These are phyloP conservation scores for Pythium plurisporium DNA, from an alignment of 352 stramenopile species.

Conservation along the genomic window DNA sequence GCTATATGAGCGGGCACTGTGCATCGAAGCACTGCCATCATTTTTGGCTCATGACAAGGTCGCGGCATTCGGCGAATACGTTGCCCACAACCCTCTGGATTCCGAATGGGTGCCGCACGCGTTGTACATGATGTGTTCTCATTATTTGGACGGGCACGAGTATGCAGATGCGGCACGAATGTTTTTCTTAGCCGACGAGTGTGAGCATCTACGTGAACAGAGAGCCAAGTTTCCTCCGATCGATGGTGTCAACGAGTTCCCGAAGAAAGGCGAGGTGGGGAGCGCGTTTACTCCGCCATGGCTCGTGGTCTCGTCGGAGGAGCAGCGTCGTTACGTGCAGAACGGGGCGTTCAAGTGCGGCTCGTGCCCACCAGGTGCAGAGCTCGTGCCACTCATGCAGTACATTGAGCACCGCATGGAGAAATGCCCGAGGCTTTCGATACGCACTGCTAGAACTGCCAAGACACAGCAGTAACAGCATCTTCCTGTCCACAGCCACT, in stretches of 20 bases:
- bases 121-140: neutral
- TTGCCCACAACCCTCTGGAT: neutral
- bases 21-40: neutral
- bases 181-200: slow-evolving; percentile 1
- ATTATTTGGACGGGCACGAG: neutral
- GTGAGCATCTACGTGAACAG: neutral
- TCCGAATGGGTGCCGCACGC: slow-evolving; percentile 6
- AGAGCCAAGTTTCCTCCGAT: neutral
- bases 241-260: neutral
- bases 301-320: neutral
- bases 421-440: neutral
- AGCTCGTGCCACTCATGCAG: neutral
- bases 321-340: neutral
- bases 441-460: no score
- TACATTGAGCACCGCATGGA: slow-evolving; percentile 5
- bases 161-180: neutral
- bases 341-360: neutral
- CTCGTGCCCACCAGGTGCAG: neutral
- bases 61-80: neutral
- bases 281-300: slow-evolving; percentile 2
- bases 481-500: neutral
- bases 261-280: neutral
- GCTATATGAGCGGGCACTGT: neutral
- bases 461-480: no score
- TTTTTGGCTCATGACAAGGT: neutral